Evolutionary conservation across 148 eudicot species (phyloP).

Genomic region (Fagopyrum esculentum): DNA sequence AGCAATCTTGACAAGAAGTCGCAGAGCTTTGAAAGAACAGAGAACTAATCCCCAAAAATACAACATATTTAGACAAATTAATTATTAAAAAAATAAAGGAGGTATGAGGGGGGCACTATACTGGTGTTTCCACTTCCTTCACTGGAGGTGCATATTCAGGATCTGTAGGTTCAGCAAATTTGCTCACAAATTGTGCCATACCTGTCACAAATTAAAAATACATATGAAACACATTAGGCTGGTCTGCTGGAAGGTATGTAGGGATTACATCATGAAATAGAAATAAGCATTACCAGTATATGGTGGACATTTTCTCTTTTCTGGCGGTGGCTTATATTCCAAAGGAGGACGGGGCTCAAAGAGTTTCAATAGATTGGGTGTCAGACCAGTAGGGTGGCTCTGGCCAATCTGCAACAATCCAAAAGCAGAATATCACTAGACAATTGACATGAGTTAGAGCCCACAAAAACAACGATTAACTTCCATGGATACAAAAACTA

Average conservation of each 20-base stretch:
- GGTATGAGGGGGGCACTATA: constrained; percentile 23
- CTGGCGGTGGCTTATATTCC: constrained; percentile 86
- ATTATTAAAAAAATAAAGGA: not conserved
- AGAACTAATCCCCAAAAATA: not conserved
- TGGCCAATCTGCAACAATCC: constrained; percentile 63
- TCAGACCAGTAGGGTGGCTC: constrained; percentile 93
- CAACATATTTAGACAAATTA: not conserved
- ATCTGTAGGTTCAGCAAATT: constrained; percentile 82
- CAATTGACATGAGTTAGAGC: not conserved
- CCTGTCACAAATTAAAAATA: constrained; percentile 32
- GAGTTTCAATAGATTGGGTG: constrained; percentile 68
- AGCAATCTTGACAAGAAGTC: not conserved
- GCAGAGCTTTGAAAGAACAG: not conserved
- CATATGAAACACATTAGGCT: constrained; percentile 1
- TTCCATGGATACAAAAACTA: not conserved
- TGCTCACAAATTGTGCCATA: constrained; percentile 75
- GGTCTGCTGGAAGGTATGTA: not conserved
- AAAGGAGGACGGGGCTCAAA: constrained; percentile 93
- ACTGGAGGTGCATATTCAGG: constrained; percentile 91
- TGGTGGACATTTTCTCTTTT: constrained; percentile 87
- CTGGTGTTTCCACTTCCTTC: constrained; percentile 72
- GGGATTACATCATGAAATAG: not conserved
- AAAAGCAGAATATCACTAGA: not conserved
- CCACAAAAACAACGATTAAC: not conserved
- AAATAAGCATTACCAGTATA: constrained; percentile 53